Evolutionary conservation across 106 monocot genomes (phyloP).

Genomic region (Allium fistulosum): DNA sequence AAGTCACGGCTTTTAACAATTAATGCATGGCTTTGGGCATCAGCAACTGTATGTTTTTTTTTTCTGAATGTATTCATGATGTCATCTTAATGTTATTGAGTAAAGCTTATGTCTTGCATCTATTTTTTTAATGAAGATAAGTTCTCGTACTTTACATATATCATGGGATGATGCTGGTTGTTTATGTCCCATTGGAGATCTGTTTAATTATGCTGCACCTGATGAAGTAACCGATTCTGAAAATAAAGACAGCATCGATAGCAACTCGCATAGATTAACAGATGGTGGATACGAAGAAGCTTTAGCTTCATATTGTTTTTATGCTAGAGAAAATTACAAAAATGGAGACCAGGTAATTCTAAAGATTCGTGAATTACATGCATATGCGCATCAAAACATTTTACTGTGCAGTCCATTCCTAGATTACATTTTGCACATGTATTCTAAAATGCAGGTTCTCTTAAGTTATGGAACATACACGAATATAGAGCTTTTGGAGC

Average conservation of each 20-base stretch:
- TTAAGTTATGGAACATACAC: constrained; percentile 86
- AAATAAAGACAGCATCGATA: constrained; percentile 3
- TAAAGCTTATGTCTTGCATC: neutral
- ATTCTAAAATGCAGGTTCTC: constrained; percentile 57
- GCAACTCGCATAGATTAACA: constrained; percentile 42
- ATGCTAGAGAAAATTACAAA: constrained; percentile 66
- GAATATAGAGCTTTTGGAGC: constrained; percentile 90
- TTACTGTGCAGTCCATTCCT: neutral
- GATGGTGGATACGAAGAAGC: constrained; percentile 85
- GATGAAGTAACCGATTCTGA: constrained; percentile 24
- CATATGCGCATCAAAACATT: neutral
- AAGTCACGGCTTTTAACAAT: constrained; percentile 55
- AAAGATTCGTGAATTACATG: neutral
- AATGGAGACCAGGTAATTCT: constrained; percentile 65
- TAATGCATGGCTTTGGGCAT: constrained; percentile 93
- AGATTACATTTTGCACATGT: neutral
- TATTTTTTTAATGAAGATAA: constrained; percentile 38
- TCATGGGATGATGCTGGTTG: constrained; percentile 94
- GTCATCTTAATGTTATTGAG: neutral
- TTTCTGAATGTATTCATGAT: neutral
- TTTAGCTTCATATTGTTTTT: constrained; percentile 72
- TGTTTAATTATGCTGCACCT: constrained; percentile 96
- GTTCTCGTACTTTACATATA: constrained; percentile 87
- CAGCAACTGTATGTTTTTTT: constrained; percentile 56
- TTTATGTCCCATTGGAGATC: constrained; percentile 89